Base-by-base conservation (phyloP, 371 early-diverging fungal genomes). In the Mucor plumbeus region DNA sequence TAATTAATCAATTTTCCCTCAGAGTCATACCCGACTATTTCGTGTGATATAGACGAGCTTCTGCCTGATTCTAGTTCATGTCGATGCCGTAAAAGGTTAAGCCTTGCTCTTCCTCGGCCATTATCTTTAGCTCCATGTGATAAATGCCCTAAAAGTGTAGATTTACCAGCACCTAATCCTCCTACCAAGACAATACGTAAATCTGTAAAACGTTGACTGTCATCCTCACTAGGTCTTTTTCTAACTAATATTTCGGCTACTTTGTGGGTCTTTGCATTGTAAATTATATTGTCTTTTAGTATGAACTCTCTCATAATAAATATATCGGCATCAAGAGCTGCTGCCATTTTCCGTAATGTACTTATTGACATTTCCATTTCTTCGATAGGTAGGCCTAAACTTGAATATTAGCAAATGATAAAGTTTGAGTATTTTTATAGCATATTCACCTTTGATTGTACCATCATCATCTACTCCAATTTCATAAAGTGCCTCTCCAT, bases 11-110 rank as follows among this genome's bases (percentile, higher is more conserved):
- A 69, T 8, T 86, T 84, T 0, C 84, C 88, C 8, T 80, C 67
- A 69, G 83, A 82, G 41, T 87, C 88, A 76, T 95, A 95, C 1
- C 97, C 96, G 40, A 96, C 84, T 47, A 95, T 90, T 65, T 94
- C 94, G 64, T 92, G 90, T 2, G 94, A 87, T 31, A 97, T 91
- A 21, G 96, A 94, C 8, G 94, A 94, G 5, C 94, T 95, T 36
- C 93, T 82, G 10, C 97, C 97, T 7, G 92, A 84, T 69, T 92
- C 92, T 44, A 97, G 87, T 69, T 97, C 97, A 73, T 97, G 97
- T 48, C 90, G 88, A 78, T 97, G 97, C 38, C 94, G 88, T 61
- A 96, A 86, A 43, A 95, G 74, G 72, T 90, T 92, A 19, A 95
- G 76, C 4, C 97, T 74, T n/a, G 95, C 90, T 62, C 90, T 87